phyloP scores from a whole-genome alignment of 1,284 basidiomycete species.

The Gomphus bonarii region DNA sequence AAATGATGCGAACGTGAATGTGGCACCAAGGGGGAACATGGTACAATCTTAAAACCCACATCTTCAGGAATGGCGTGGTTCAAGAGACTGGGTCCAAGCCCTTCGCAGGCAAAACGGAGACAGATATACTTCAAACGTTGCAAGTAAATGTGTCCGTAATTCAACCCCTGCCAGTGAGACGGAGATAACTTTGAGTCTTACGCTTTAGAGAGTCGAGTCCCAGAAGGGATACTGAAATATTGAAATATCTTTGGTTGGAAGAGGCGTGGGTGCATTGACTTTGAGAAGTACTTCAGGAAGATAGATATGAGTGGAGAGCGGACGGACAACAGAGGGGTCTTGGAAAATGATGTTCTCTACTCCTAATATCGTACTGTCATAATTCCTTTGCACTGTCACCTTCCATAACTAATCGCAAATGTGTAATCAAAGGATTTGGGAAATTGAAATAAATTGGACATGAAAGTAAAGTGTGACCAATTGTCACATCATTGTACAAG shows the following conservation, averaged over 20 bases:
- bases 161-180: neutral
- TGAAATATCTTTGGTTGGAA: neutral
- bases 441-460: too few species aligned
- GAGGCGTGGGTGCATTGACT: neutral
- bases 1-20: neutral
- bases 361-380: too few species aligned
- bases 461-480: too few species aligned
- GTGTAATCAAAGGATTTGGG: too few species aligned
- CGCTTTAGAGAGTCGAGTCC: neutral
- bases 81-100: neutral
- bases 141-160: neutral
- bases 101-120: neutral
- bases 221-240: neutral
- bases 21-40: neutral
- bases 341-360: neutral
- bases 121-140: neutral
- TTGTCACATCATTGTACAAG: too few species aligned
- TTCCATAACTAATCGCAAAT: too few species aligned
- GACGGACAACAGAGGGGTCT: neutral
- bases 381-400: too few species aligned
- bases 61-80: neutral
- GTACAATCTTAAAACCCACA: neutral
- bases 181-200: neutral
- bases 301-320: neutral
- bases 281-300: neutral